Evolutionary conservation across 2,329 filamentous ascomycete genomes (phyloP), one percentile per base, ranked within the genome.

Genomic region (Pleurostoma richardsiae): DNA sequence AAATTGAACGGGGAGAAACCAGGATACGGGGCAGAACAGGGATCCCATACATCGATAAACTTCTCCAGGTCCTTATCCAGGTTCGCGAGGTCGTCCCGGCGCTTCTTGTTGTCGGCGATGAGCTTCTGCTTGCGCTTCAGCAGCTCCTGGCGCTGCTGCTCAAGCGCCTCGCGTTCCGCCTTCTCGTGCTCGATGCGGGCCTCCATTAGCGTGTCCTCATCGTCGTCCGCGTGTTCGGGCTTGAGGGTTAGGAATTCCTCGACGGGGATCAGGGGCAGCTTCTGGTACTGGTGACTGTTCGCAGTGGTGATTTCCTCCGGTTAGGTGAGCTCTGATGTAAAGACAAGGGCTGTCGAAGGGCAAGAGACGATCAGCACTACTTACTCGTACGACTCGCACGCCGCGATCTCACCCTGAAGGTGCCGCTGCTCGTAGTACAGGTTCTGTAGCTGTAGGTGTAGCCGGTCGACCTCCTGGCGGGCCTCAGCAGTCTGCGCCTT

Each of bases 351-450:
- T 19, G 19, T 19, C 19, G 19, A 19, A 19, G 19, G 19, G 19
- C 19, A 19, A 19, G 19, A 19, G 19, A 19, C 19, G 19, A 19
- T 19, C 19, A 19, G 19, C 19, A 19, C 19, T 3, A 79, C 88
- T 52, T 71, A 95, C 90, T 96, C 88, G 58, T 95, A 96, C 44
- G 85, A 86, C 62, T 96, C 88, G 65, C 94, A 97, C 6, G 88
- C 90, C 1, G 81, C 74, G 51, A 99, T 97, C 68, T 99, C 94
- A 42, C 88, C 88, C 53, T 88, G 83, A 46, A 99, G 72, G 66
- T 96, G 90, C 46, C 89, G 78, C 70, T 97, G 91, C 67, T 99
- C 92, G 62, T 99, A 99, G 65, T 94, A 95, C 6, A 99, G 72
- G 61, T 99, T 99, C 68, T 97, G 92, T 46, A 99, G 76, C 61